Evolutionary conservation across 768 basidiomycete genomes (phyloP).

Genomic region (Podaxis pistillaris): DNA sequence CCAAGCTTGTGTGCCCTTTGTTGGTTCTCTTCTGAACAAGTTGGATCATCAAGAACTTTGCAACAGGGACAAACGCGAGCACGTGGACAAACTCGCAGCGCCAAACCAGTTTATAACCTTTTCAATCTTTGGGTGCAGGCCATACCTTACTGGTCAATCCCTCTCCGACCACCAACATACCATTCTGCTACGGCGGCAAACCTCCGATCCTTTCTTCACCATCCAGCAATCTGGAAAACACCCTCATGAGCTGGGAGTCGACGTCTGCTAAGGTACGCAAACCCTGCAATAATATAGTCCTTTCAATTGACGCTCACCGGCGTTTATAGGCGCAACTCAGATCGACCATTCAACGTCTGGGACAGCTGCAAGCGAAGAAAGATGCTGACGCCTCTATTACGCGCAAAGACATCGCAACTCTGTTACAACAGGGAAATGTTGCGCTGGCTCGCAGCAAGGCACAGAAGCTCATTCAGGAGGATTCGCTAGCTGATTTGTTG

Average conservation of each 20-base stretch:
- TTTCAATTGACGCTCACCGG: not conserved
- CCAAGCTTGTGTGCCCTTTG: no score
- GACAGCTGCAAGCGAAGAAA: conserved; percentile 68
- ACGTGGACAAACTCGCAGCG: conserved; percentile 6
- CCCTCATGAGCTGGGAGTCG: conserved; percentile 31
- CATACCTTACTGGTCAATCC: not conserved
- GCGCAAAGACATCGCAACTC: conserved; percentile 64
- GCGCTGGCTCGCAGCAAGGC: conserved; percentile 71
- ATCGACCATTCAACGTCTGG: conserved; percentile 60
- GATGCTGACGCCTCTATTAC: conserved; percentile 63
- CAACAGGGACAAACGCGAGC: conserved; percentile 9
- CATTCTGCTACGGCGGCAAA: not conserved
- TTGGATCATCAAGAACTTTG: not conserved
- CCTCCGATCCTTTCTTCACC: not conserved
- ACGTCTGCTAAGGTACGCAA: conserved; percentile 34
- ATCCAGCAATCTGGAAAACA: not conserved
- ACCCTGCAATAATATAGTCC: not conserved
- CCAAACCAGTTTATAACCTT: conserved; percentile 2
- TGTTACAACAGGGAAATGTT: conserved; percentile 60
- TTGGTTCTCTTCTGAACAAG: not conserved
- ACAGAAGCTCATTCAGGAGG: conserved; percentile 63
- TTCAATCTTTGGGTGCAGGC: not conserved
- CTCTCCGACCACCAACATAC: not conserved
- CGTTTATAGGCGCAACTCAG: conserved; percentile 57
- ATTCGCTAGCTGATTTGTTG: conserved; percentile 58